Percentiles rank a stretch among this genome's conserved stretches.
phyloP scores from a whole-genome alignment of 345 rosid genomes.

The Aethionema arabicum region DNA sequence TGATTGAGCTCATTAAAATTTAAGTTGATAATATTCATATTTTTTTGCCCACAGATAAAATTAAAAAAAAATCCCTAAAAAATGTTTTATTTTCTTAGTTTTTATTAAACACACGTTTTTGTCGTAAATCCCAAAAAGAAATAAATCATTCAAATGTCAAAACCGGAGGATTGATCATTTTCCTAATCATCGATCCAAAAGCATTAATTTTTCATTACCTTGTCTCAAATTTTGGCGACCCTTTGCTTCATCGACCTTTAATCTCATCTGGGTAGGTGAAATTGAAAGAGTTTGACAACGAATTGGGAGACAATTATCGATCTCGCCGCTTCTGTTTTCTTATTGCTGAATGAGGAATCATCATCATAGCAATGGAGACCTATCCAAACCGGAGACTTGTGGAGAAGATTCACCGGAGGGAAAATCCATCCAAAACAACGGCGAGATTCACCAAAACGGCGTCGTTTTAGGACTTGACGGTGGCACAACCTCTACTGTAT shows the following conservation, averaged over 20 bases:
- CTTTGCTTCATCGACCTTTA: slow-evolving; percentile 18
- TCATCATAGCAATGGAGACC: slow-evolving; percentile 31
- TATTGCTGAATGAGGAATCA: slow-evolving; percentile 26
- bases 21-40: too few relatives aligned
- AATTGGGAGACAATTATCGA: background rate
- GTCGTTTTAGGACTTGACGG: slow-evolving; percentile 40
- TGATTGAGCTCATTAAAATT: too few relatives aligned
- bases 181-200: slow-evolving; percentile 20
- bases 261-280: slow-evolving; percentile 33
- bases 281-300: background rate
- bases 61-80: too few relatives aligned
- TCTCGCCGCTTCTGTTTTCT: background rate
- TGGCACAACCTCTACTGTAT: slow-evolving; percentile 43
- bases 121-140: too few relatives aligned
- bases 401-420: slow-evolving; percentile 11
- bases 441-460: slow-evolving; percentile 19
- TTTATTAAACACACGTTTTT: too few relatives aligned
- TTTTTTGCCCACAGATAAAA: too few relatives aligned
- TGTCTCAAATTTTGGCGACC: slow-evolving; percentile 20
- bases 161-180: too few relatives aligned
- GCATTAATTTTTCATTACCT: background rate
- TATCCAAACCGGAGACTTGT: background rate
- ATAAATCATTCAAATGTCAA: too few relatives aligned
- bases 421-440: background rate
- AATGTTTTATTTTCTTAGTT: too few relatives aligned